phyloP scores from a whole-genome alignment of 495 filamentous ascomycete genomes.

The Penicillium soppii region DNA sequence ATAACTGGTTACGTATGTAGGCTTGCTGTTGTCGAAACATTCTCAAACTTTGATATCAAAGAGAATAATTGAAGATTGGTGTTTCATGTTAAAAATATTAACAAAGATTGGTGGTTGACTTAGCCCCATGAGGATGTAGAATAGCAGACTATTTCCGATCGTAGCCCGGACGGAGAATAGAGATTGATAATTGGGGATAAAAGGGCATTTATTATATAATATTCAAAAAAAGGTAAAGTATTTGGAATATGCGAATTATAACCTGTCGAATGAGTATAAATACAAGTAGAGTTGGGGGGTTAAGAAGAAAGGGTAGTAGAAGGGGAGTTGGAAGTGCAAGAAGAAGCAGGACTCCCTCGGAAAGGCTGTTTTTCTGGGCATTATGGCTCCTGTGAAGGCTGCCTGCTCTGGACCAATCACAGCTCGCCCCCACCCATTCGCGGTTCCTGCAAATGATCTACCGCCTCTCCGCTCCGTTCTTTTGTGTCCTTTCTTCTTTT shows the following conservation, averaged over 20 bases:
- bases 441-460: constrained; percentile 32
- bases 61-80: background rate
- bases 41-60: background rate
- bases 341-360: constrained; percentile 10
- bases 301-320: constrained; percentile 16
- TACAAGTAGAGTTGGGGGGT: constrained; percentile 19
- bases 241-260: constrained; percentile 14
- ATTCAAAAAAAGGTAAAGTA: background rate
- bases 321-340: constrained; percentile 12
- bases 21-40: no score
- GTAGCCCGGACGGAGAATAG: background rate
- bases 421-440: constrained; percentile 20
- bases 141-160: constrained; percentile 4
- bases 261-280: constrained; percentile 49
- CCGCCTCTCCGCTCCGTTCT: constrained; percentile 29
- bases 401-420: constrained; percentile 49
- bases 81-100: background rate
- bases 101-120: constrained; percentile 12
- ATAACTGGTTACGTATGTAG: no score
- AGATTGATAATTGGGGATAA: constrained; percentile 15
- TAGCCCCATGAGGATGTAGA: background rate
- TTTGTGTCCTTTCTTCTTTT: constrained; percentile 39
- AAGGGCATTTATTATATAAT: background rate
- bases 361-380: constrained; percentile 25
- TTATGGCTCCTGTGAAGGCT: constrained; percentile 32